Evolutionary conservation across 331 rosid genomes (phyloP).

Genomic region (Saraca asoca): DNA sequence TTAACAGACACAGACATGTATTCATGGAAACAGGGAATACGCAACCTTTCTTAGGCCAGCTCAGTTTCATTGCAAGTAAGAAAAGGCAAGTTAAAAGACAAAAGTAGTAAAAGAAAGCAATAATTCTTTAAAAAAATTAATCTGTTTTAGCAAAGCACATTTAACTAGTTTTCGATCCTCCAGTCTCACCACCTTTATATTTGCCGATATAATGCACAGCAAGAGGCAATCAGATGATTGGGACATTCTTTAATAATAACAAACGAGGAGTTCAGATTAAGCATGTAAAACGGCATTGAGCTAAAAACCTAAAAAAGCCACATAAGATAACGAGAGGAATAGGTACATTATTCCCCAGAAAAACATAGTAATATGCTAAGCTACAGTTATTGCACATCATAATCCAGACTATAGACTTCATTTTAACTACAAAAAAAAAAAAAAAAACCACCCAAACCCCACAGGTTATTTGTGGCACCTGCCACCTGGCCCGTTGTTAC

Average conservation of each 20-base stretch:
- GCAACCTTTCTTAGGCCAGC: constrained; percentile 42
- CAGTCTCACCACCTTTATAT: constrained; percentile 41
- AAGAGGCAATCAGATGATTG: constrained; percentile 51
- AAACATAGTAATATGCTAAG: constrained; percentile 23
- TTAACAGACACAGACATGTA: constrained; percentile 43
- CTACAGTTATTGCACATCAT: constrained; percentile 29
- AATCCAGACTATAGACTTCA: constrained; percentile 16
- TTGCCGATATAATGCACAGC: constrained; percentile 32
- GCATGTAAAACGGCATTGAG: constrained; percentile 12
- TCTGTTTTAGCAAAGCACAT: constrained; percentile 6
- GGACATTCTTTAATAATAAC: constrained; percentile 44
- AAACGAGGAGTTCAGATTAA: constrained; percentile 19
- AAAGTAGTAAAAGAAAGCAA: background rate
- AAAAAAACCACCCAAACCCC: too few relatives aligned
- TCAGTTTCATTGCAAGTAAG: constrained; percentile 38
- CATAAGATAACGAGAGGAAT: constrained; percentile 17
- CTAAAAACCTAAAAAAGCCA: constrained; percentile 23
- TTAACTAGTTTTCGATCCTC: background rate
- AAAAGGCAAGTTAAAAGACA: constrained; percentile 23
- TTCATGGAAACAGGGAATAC: constrained; percentile 18
- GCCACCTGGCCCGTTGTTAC: constrained; percentile 29
- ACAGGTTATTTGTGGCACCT: constrained; percentile 27
- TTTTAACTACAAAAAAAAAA: constrained; percentile 36
- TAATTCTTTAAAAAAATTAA: background rate
- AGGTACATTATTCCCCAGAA: constrained; percentile 21